Percentiles rank a stretch among this genome's conserved stretches.
These are phyloP conservation scores for Neofusicoccum cordaticola DNA, from an alignment of 2,329 filamentous ascomycete genomes.

Conservation along the genomic window DNA sequence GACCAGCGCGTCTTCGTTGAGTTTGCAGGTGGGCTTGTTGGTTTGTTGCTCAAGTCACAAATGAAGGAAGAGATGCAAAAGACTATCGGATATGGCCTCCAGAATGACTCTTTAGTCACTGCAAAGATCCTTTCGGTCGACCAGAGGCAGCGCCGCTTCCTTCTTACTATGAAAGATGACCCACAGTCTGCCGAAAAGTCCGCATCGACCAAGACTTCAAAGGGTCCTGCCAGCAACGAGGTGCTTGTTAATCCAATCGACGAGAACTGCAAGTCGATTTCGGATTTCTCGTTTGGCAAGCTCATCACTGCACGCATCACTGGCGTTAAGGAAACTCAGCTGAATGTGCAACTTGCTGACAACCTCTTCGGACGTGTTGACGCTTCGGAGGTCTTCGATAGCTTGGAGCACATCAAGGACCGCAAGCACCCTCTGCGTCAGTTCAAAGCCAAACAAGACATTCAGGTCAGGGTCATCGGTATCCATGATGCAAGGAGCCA, in stretches of 20 bases:
- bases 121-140: conserved; percentile 73
- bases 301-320: conserved; percentile 72
- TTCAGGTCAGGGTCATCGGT: conserved; percentile 76
- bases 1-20: conserved; percentile 76
- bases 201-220: conserved; percentile 22
- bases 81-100: conserved; percentile 73
- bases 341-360: conserved; percentile 86
- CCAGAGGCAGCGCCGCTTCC: conserved; percentile 65
- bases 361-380: conserved; percentile 91
- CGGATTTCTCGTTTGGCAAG: conserved; percentile 71
- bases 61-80: conserved; percentile 67
- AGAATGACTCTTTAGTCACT: conserved; percentile 71
- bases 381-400: conserved; percentile 84
- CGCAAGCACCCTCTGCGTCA: conserved; percentile 74
- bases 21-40: conserved; percentile 74
- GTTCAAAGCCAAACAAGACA: conserved; percentile 68
- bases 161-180: conserved; percentile 58
- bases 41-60: conserved; percentile 75
- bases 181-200: conserved; percentile 39
- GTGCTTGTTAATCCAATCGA: conserved; percentile 63
- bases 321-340: conserved; percentile 85
- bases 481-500: conserved; percentile 88
- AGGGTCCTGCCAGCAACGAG: conserved; percentile 31
- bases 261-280: conserved; percentile 59
- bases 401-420: conserved; percentile 81